Percentiles rank a stretch among this genome's conserved stretches.
phyloP scores from a whole-genome alignment of 1,284 basidiomycete genomes.

The Trichosporon ovoides region DNA sequence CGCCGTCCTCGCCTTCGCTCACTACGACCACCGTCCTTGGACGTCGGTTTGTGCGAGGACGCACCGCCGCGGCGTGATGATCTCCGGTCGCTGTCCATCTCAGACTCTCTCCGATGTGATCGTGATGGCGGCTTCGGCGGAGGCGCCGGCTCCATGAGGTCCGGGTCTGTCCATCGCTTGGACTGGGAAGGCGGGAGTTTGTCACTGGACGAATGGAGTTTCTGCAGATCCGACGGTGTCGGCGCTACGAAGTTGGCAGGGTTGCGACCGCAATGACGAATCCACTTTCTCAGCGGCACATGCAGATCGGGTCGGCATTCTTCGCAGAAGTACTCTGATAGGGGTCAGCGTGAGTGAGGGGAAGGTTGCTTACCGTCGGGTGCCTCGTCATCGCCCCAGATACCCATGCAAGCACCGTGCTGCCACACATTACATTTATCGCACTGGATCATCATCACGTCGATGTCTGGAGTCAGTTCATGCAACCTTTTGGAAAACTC shows the following conservation, averaged over 20 bases:
- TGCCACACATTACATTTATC: slow-evolving; percentile 98
- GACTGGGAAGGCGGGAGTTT: slow-evolving; percentile 46
- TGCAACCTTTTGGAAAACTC: slow-evolving; percentile 38
- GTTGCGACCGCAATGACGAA: slow-evolving; percentile 37
- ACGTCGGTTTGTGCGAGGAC: slow-evolving; percentile 7
- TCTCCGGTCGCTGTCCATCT: slow-evolving; percentile 8
- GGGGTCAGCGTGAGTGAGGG: slow-evolving; percentile 7
- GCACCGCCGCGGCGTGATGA: background rate
- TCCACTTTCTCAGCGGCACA: slow-evolving; percentile 65
- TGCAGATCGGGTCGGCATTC: slow-evolving; percentile 85
- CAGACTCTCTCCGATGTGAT: slow-evolving; percentile 23
- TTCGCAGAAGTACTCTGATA: slow-evolving; percentile 77
- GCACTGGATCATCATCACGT: slow-evolving; percentile 91
- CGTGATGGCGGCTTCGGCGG: slow-evolving; percentile 27
- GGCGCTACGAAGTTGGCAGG: slow-evolving; percentile 40
- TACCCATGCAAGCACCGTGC: slow-evolving; percentile 94
- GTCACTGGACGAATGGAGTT: slow-evolving; percentile 33
- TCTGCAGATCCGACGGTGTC: slow-evolving; percentile 36
- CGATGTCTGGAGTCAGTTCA: slow-evolving; percentile 54
- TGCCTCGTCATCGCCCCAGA: slow-evolving; percentile 74
- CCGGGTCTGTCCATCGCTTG: slow-evolving; percentile 40
- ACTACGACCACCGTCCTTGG: slow-evolving; percentile 13
- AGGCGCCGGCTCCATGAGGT: slow-evolving; percentile 12
- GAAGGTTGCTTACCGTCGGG: slow-evolving; percentile 61
- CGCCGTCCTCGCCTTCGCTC: slow-evolving; percentile 14